Conservation (phyloP, 1,139 yeast genomes). For the Spathaspora jeffriesii region DNA sequence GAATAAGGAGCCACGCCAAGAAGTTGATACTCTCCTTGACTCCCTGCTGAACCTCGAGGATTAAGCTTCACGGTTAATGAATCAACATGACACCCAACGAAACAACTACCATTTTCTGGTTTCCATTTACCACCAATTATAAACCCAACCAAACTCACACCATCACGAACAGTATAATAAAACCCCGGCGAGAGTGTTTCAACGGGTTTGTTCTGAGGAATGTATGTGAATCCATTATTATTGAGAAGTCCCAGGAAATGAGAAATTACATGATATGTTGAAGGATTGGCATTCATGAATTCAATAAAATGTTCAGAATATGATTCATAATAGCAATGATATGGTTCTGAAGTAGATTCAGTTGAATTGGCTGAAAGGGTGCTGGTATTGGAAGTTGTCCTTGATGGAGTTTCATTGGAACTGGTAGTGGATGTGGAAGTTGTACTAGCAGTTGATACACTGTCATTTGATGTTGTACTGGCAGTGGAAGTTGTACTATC, state of each 20-base stretch:
- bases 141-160: constrained; percentile 58
- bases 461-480: neutral
- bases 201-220: constrained; percentile 47
- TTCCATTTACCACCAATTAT: constrained; percentile 59
- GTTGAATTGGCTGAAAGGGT: neutral
- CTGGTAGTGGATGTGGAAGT: neutral
- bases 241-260: constrained; percentile 43
- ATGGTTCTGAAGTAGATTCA: constrained; percentile 1
- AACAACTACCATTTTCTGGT: constrained; percentile 56
- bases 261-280: constrained; percentile 59
- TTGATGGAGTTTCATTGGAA: constrained; percentile 5
- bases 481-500: neutral
- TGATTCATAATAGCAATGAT: constrained; percentile 25
- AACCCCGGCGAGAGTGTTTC: constrained; percentile 35
- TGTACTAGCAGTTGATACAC: too few species aligned
- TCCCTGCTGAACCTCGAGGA: constrained; percentile 33
- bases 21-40: constrained; percentile 53
- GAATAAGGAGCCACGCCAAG: constrained; percentile 71
- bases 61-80: constrained; percentile 58
- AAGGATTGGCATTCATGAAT: constrained; percentile 61
- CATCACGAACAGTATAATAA: constrained; percentile 59
- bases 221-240: constrained; percentile 51
- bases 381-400: neutral
- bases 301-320: constrained; percentile 54
- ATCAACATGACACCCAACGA: constrained; percentile 63